Percentiles rank a stretch among this genome's conserved stretches.
Evolutionary conservation across 2,329 filamentous ascomycete genomes (phyloP).

Genomic region (Canariomyces notabilis): DNA sequence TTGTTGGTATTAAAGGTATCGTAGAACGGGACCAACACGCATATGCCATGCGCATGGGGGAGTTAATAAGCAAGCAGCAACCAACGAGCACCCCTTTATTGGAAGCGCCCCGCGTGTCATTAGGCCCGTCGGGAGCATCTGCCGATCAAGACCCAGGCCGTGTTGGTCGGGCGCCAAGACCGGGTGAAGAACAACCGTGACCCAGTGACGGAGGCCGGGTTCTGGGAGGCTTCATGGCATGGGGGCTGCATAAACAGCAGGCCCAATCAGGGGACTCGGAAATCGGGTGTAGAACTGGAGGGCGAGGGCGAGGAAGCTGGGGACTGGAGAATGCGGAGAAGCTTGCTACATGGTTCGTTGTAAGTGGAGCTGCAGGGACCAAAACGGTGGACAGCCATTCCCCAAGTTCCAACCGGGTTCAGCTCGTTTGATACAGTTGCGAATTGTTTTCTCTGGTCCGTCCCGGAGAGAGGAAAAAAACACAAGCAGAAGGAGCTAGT

Average conservation of each 20-base stretch:
- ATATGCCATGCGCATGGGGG: too few species aligned
- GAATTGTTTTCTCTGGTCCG: too few species aligned
- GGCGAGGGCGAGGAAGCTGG: conserved; percentile 14
- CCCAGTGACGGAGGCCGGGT: conserved; percentile 3
- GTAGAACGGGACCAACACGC: too few species aligned
- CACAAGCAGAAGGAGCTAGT: too few species aligned
- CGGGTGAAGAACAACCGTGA: conserved; percentile 13
- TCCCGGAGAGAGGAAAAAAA: too few species aligned
- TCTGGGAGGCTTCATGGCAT: background rate
- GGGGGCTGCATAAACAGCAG: background rate
- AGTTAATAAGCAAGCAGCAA: background rate
- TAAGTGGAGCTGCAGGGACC: background rate
- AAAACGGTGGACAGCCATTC: background rate
- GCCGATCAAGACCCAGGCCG: conserved; percentile 11
- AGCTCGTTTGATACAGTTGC: too few species aligned
- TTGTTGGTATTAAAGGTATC: too few species aligned
- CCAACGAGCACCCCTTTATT: background rate
- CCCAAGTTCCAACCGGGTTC: background rate
- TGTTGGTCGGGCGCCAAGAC: conserved; percentile 10
- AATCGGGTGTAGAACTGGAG: conserved; percentile 16
- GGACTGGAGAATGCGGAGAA: conserved; percentile 1
- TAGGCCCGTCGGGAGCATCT: conserved; percentile 9
- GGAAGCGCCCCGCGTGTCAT: background rate
- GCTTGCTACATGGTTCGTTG: background rate
- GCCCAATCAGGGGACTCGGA: conserved; percentile 6